Evolutionary conservation across 1,139 yeast genomes (phyloP), one percentile per base, ranked within the genome.

Genomic region (Pichia sp.): DNA sequence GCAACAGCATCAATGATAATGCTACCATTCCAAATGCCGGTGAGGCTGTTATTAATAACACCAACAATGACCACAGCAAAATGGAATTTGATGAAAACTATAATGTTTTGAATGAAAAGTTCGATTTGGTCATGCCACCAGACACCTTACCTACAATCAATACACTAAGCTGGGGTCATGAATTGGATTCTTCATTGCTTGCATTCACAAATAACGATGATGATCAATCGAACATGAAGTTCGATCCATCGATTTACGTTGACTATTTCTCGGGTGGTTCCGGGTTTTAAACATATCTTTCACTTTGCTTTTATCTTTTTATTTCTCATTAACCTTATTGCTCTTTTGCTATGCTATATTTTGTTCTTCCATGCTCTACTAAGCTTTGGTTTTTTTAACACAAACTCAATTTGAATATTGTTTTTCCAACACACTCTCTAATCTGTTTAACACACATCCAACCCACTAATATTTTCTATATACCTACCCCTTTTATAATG

Each of bases 91-190:
- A n/a, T 6, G 28, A 39, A 17, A 30, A 22, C n/a, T 28, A 19
- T 20, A 10, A 14, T 18, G 38, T 34, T 17, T 18, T 46, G n/a
- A 34, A 38, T 12, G 20, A 31, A 7, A 40, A 40, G 9, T 40
- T 47, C 21, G 47, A 47, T 21, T 38, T 32, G 11, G 42, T 47
- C 4, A 47, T 47, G 47, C 47, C 48, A 4, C 43, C 43, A 14
- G 47, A 40, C 12, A 17, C 32, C 5, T 17, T 47, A 20, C 50
- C 47, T 2, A 45, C 36, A 2, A 19, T 40, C 3, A 27, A 39
- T 27, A 37, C 37, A 3, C 30, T 33, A 4, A 37, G 31, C 24
- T 47, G 47, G 47, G 31, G 20, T 10, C 47, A 45, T 7, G 50
- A 43, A 22, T 47, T 47, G 40, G 50, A 47, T 37, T 40, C 36